These are phyloP conservation scores for Alternaria rosae DNA, from an alignment of 2,329 filamentous ascomycete genomes.

Conservation along the genomic window DNA sequence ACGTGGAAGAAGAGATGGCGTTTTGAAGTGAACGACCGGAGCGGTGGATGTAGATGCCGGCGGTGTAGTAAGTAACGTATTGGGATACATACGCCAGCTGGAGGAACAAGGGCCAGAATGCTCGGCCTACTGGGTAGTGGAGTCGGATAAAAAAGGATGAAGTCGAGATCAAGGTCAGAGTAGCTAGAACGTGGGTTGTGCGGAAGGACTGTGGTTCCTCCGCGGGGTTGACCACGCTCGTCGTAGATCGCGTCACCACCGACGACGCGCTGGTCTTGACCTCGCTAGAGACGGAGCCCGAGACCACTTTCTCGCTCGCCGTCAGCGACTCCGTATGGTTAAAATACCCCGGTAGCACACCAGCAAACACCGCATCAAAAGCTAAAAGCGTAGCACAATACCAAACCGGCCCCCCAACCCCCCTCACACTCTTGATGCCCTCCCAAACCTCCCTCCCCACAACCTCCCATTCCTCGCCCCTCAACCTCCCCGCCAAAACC, in stretches of 20 bases:
- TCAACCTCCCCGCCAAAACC: constrained; percentile 3
- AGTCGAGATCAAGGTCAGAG: background rate
- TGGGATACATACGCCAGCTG: constrained; percentile 24
- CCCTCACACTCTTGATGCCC: constrained; percentile 11
- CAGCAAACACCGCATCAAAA: constrained; percentile 22
- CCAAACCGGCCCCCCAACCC: constrained; percentile 27
- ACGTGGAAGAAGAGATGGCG: background rate
- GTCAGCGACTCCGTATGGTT: background rate
- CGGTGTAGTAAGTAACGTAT: constrained; percentile 23
- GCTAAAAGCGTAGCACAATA: constrained; percentile 25
- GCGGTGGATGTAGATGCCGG: background rate
- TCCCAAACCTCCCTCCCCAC: constrained; percentile 1
- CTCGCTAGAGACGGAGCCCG: background rate
- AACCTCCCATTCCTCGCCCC: background rate
- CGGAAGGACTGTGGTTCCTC: background rate
- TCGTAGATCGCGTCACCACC: no score
- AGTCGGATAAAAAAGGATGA: constrained; percentile 18
- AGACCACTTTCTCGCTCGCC: no score
- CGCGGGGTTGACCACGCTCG: background rate
- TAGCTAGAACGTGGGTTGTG: background rate
- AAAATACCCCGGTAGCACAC: background rate
- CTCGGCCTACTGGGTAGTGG: constrained; percentile 14
- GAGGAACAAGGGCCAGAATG: constrained; percentile 15
- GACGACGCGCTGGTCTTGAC: background rate
- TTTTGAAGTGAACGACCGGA: background rate